Conservation (phyloP, 495 filamentous ascomycete genomes). For the Aspergillus bridgeri region DNA sequence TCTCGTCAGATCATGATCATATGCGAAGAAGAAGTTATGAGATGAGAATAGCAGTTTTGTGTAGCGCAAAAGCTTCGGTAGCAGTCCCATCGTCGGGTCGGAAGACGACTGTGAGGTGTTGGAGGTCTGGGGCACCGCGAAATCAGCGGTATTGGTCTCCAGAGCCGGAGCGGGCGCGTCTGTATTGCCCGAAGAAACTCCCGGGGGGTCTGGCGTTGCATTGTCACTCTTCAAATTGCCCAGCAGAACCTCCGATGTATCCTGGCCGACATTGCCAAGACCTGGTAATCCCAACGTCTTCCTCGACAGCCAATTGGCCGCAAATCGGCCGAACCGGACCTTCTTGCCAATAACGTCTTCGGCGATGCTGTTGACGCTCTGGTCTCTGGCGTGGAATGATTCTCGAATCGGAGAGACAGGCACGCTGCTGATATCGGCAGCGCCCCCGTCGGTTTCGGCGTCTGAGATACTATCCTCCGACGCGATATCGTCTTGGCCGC, state of each 20-base stretch:
- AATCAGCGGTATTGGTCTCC: background rate
- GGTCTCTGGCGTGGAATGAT: conserved; percentile 18
- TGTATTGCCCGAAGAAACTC: conserved; percentile 13
- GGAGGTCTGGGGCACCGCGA: background rate
- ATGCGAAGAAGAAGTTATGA: conserved; percentile 85
- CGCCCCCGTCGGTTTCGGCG: conserved; percentile 32
- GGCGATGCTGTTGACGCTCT: conserved; percentile 58
- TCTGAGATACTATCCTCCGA: conserved; percentile 35
- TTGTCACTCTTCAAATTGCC: conserved; percentile 19
- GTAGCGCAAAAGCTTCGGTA: conserved; percentile 81
- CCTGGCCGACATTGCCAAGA: conserved; percentile 28
- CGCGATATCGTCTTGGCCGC: conserved; percentile 24
- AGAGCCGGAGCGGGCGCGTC: conserved; percentile 1
- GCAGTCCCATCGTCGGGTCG: conserved; percentile 44
- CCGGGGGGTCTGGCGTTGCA: conserved; percentile 7
- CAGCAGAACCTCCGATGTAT: conserved; percentile 19
- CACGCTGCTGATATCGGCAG: conserved; percentile 32
- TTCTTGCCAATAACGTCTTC: conserved; percentile 79
- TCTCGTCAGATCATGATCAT: conserved; percentile 85
- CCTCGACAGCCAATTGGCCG: conserved; percentile 82
- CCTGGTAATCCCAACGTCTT: conserved; percentile 64
- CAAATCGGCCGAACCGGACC: conserved; percentile 81
- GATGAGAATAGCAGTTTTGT: conserved; percentile 77
- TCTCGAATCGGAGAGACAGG: conserved; percentile 29
- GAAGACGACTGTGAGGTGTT: conserved; percentile 19